A percentile compares a stretch with the other conserved stretches of the same genome.
These are phyloP conservation scores for Trichoderma atroviride DNA, from an alignment of 2,329 filamentous ascomycete species.

Conservation along the genomic window DNA sequence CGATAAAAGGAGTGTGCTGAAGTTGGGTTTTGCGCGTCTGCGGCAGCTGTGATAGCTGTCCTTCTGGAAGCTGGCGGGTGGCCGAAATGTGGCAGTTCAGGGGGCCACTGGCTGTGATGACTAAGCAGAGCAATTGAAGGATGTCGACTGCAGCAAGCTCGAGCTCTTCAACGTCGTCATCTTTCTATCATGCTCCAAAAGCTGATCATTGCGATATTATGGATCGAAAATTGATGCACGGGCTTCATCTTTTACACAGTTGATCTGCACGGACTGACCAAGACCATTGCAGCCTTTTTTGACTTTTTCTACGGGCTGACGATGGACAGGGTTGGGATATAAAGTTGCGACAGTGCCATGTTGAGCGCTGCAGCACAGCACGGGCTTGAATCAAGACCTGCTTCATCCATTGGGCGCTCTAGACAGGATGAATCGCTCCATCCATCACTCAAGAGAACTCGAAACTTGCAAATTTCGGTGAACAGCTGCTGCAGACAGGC, in stretches of 20 bases:
- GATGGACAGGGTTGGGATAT: conserved; percentile 3
- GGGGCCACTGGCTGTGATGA: conserved; percentile 15
- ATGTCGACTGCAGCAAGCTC: neutral
- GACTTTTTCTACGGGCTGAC: neutral
- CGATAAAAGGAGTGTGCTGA: conserved; percentile 37
- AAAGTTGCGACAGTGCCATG: neutral
- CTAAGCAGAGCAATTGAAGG: conserved; percentile 9
- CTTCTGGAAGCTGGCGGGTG: conserved; percentile 15
- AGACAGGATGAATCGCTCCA: neutral
- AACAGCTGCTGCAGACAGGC: neutral
- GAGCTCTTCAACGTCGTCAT: neutral
- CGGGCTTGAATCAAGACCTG: neutral
- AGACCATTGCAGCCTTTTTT: no score
- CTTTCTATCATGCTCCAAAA: neutral
- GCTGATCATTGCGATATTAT: neutral
- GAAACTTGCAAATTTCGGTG: neutral
- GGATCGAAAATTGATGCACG: neutral
- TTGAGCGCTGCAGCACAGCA: neutral
- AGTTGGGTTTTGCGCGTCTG: conserved; percentile 30
- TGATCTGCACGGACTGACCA: neutral
- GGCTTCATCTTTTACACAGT: neutral
- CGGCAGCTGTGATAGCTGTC: conserved; percentile 26
- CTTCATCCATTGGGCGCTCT: neutral
- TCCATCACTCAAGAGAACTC: no score
- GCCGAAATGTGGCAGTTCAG: conserved; percentile 21